A percentile compares a stretch with the other conserved stretches of the same genome.
Evolutionary conservation across 163 green algal genomes (phyloP).

Genomic region (Chlamydomonas reinhardtii): DNA sequence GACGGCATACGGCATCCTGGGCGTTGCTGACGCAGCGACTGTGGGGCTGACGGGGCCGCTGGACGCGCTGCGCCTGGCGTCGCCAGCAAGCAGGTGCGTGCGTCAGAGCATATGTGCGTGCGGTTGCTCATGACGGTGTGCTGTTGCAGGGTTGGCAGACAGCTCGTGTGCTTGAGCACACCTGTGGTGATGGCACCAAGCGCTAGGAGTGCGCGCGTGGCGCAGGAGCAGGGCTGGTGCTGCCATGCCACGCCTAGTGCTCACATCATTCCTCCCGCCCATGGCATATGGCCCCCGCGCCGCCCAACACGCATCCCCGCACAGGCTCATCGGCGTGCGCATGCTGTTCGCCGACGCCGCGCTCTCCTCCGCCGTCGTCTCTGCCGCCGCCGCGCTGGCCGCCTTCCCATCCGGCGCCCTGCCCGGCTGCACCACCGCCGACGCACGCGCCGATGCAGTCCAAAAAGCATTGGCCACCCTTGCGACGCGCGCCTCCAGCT

Average conservation of each 20-base stretch:
- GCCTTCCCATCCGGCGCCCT: slow-evolving; percentile 21
- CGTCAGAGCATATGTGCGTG: no score
- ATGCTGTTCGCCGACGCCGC: slow-evolving; percentile 21
- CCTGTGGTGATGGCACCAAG: neutral
- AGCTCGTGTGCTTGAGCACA: no score
- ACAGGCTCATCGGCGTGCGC: neutral
- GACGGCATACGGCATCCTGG: slow-evolving; percentile 18
- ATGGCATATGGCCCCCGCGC: no score
- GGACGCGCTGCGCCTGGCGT: neutral
- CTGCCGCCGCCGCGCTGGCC: neutral
- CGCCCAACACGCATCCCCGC: neutral
- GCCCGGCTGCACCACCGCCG: neutral
- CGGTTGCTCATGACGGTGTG: no score
- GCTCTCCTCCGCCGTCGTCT: neutral
- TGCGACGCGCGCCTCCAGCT: neutral
- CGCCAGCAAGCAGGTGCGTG: neutral
- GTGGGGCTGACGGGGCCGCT: neutral
- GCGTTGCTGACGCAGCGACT: neutral
- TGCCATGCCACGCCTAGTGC: no score
- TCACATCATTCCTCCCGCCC: no score
- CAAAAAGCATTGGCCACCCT: neutral
- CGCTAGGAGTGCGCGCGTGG: neutral
- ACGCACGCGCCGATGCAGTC: neutral
- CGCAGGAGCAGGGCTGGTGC: no score
- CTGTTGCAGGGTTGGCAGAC: neutral